Conservation (phyloP, 176 grass and related monocot species). For the Stipa capillata region DNA sequence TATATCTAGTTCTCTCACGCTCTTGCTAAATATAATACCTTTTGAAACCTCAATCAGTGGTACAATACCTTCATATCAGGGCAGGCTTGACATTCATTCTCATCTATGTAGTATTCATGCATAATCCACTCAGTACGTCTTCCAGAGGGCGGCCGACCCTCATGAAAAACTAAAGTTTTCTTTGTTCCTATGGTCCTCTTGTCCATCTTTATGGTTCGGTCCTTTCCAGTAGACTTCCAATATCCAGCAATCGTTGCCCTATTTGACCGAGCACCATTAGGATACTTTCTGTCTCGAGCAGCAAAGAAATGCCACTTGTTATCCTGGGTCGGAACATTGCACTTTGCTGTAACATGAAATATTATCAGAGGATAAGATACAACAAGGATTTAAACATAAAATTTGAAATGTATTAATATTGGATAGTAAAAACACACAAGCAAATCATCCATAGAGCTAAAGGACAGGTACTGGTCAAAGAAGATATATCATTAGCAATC, state of each 20-base stretch:
- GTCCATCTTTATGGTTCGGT: constrained; percentile 48
- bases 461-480: not conserved
- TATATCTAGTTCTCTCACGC: not conserved
- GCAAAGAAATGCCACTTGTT: constrained; percentile 97
- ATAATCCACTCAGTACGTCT: constrained; percentile 91
- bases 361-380: constrained; percentile 16
- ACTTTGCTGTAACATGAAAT: constrained; percentile 49
- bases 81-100: constrained; percentile 51
- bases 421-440: not conserved
- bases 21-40: not conserved
- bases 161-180: constrained; percentile 97
- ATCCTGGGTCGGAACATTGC: constrained; percentile 45
- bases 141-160: constrained; percentile 72
- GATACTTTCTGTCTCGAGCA: constrained; percentile 74
- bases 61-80: constrained; percentile 63
- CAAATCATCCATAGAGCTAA: not conserved
- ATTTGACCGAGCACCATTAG: constrained; percentile 64
- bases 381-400: not conserved
- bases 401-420: not conserved
- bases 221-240: constrained; percentile 98
- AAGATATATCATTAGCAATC: constrained; percentile 1
- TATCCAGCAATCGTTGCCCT: constrained; percentile 75
- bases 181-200: constrained; percentile 71
- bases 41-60: not conserved
- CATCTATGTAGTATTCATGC: constrained; percentile 83